These are phyloP conservation scores for Cordyceps pruinosa DNA, from an alignment of 2,329 filamentous ascomycete species.

Conservation along the genomic window DNA sequence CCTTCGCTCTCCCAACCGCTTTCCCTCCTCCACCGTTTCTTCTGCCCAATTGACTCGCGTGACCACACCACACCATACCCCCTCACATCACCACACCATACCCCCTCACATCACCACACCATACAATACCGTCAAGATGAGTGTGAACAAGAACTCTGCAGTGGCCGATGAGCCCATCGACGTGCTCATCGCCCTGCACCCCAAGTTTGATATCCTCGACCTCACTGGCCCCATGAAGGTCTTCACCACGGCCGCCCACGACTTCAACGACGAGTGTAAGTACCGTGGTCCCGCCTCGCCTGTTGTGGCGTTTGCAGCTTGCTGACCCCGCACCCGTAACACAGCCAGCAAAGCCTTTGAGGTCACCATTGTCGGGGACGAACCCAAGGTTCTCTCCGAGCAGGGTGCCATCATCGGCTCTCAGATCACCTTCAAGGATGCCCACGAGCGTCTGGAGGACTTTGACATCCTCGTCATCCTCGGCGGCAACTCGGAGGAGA, in stretches of 20 bases:
- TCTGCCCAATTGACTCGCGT: conserved; percentile 11
- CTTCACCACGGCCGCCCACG: conserved; percentile 43
- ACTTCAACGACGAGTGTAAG: conserved; percentile 47
- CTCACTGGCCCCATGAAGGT: conserved; percentile 50
- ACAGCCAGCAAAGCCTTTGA: conserved; percentile 52
- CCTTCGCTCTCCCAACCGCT: conserved; percentile 10
- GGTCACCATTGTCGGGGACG: conserved; percentile 46
- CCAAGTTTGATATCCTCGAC: conserved; percentile 54
- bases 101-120: conserved; percentile 12
- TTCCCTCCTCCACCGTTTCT: not conserved
- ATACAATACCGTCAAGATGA: conserved; percentile 43
- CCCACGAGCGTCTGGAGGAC: conserved; percentile 63
- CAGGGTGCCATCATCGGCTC: conserved; percentile 65
- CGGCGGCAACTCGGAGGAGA: conserved; percentile 58
- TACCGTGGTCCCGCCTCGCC: conserved; percentile 13
- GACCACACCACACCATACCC: not conserved
- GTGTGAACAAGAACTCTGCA: conserved; percentile 50
- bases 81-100: not conserved
- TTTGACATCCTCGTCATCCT: conserved; percentile 76
- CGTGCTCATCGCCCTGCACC: conserved; percentile 53
- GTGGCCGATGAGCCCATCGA: conserved; percentile 53
- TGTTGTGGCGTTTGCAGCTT: not conserved
- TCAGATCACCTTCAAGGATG: conserved; percentile 73
- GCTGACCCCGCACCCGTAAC: conserved; percentile 15
- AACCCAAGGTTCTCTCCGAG: conserved; percentile 47